Conservation (phyloP, 805 yeast species). For the Schwanniomyces occidentalis region DNA sequence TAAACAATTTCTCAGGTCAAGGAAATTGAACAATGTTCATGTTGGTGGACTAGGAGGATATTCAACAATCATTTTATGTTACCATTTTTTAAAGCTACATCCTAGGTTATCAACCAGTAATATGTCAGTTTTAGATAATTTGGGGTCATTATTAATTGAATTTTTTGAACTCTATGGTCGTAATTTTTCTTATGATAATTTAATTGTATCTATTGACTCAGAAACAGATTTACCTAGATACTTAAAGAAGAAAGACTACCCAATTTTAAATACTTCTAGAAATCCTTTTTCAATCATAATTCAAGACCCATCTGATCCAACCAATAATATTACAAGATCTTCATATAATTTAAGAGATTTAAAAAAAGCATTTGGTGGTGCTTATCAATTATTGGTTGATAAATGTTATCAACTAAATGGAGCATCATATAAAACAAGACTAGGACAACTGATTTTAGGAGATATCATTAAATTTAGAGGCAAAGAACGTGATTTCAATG, state of each 20-base stretch:
- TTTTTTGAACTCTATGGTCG: slow-evolving; percentile 91
- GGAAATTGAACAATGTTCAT: slow-evolving; percentile 82
- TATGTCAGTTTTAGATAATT: slow-evolving; percentile 67
- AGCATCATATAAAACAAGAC: slow-evolving; percentile 63
- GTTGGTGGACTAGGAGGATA: slow-evolving; percentile 95
- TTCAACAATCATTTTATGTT: slow-evolving; percentile 84
- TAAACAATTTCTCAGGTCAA: slow-evolving; percentile 78
- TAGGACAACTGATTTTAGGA: slow-evolving; percentile 75
- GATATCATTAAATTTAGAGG: slow-evolving; percentile 77
- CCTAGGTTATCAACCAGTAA: slow-evolving; percentile 70
- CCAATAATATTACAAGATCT: slow-evolving; percentile 84
- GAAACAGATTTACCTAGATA: slow-evolving; percentile 59
- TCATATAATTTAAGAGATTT: slow-evolving; percentile 78
- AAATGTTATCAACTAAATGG: slow-evolving; percentile 72
- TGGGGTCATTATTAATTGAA: slow-evolving; percentile 85
- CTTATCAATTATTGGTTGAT: slow-evolving; percentile 72
- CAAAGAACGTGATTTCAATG: slow-evolving; percentile 71
- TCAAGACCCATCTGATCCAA: slow-evolving; percentile 83
- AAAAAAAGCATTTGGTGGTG: slow-evolving; percentile 86
- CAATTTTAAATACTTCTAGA: slow-evolving; percentile 50
- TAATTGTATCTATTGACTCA: slow-evolving; percentile 64
- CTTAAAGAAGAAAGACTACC: slow-evolving; percentile 55
- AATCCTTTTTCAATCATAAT: slow-evolving; percentile 68
- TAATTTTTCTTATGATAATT: slow-evolving; percentile 80
- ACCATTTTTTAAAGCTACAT: slow-evolving; percentile 75